These are phyloP conservation scores for Lipomyces mesembrius DNA, from an alignment of 805 yeast genomes.

Conservation along the genomic window DNA sequence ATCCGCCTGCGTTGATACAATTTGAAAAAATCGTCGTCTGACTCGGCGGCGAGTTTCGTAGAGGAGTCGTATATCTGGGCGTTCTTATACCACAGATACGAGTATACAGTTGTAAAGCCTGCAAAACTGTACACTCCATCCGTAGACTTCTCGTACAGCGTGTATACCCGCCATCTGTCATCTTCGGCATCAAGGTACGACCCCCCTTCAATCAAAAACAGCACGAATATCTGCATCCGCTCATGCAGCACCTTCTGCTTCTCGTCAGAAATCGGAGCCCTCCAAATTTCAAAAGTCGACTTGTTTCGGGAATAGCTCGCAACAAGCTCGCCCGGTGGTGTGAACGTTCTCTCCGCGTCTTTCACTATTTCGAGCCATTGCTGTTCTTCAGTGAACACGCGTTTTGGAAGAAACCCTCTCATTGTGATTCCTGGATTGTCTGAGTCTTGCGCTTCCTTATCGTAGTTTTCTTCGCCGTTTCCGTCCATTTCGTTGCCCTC, in stretches of 20 bases:
- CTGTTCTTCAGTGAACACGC: slow-evolving; percentile 64
- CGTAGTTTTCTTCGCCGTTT: slow-evolving; percentile 19
- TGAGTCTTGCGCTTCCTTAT: slow-evolving; percentile 3
- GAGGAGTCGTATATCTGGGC: slow-evolving; percentile 54
- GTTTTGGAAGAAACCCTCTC: slow-evolving; percentile 61
- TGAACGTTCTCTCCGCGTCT: slow-evolving; percentile 15
- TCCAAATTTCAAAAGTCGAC: slow-evolving; percentile 58
- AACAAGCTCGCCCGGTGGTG: slow-evolving; percentile 42
- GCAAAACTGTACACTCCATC: slow-evolving; percentile 52
- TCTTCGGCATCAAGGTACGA: slow-evolving; percentile 80
- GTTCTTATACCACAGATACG: slow-evolving; percentile 77
- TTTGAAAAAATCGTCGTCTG: slow-evolving; percentile 19
- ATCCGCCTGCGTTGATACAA: slow-evolving; percentile 64
- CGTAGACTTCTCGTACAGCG: slow-evolving; percentile 49
- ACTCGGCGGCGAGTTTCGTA: slow-evolving; percentile 14
- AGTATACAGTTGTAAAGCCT: slow-evolving; percentile 84
- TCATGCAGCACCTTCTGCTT: slow-evolving; percentile 60
- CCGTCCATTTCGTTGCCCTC: slow-evolving; percentile 27
- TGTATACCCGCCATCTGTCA: slow-evolving; percentile 77
- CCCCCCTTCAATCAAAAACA: slow-evolving; percentile 92
- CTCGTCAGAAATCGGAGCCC: slow-evolving; percentile 51
- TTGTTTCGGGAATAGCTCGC: slow-evolving; percentile 47
- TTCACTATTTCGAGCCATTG: slow-evolving; percentile 54
- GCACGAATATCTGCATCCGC: slow-evolving; percentile 76
- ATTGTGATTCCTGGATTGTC: slow-evolving; percentile 61